Evolutionary conservation across 1,139 yeast species (phyloP), one percentile per base, ranked within the genome.

Genomic region (Arxiozyma heterogenica): DNA sequence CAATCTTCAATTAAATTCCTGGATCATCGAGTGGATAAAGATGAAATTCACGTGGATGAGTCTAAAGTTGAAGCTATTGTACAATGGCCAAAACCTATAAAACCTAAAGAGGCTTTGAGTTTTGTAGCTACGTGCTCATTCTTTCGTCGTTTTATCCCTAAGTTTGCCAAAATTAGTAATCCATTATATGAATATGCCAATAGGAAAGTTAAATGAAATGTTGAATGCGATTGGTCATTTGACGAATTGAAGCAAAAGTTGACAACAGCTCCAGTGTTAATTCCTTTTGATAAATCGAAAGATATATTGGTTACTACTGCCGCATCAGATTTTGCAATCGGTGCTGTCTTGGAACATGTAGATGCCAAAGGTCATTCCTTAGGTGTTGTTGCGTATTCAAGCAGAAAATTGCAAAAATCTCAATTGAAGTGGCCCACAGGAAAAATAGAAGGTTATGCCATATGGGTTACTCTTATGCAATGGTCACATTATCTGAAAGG

Each of bases 401-500:
- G 44, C 23, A 25, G 44, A 2, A 38, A 21, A 21, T 44, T 50
- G 18, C 23, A 38, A 3, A 34, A 25, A 5, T 17, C 30, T 25
- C 38, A 44, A 34, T 23, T 34, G 4, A 21, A 12, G 8, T 44
- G 51, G 42, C 22, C 22, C 11, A 41, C 30, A 1, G 27, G 51
- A 2, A 39, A 41, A 18, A 49, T 27, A 20, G 51, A 49, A 30
- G 30, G 8, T 18, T 42, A n/a, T 27, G 42, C 46, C 7, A 42
- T 42, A 3, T 18, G 25, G 15, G 20, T 23, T 25, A 45, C 46
- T 9, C 25, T 49, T 23, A 21, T 21, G 15, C 20, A 22, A 41
- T 49, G 47, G 47, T 12, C 18, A 1, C 47, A 49, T 20, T 49
- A 49, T 21, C 42, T 49, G 27, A 41, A 41, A 27, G 38, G 51